Percentiles rank a stretch among this genome's conserved stretches.
These are phyloP conservation scores for Ustanciosporium gigantosporum DNA, from an alignment of 1,284 basidiomycete species.

Conservation along the genomic window DNA sequence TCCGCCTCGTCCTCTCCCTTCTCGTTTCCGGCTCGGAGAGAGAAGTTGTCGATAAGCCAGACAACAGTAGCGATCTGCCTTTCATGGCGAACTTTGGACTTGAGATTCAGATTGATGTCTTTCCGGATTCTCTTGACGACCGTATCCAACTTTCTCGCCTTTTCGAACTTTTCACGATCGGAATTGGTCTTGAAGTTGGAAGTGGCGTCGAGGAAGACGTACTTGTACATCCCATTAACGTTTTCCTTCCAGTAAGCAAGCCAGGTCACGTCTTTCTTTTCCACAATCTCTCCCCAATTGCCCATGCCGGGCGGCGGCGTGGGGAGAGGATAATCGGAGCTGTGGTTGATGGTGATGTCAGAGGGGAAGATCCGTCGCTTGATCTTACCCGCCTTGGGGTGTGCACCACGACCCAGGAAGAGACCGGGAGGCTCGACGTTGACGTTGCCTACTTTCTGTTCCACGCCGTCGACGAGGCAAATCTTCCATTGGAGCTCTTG, in stretches of 20 bases:
- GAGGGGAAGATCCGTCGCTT: constrained; percentile 70
- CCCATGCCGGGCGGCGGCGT: constrained; percentile 52
- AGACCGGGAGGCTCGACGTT: constrained; percentile 95
- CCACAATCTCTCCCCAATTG: constrained; percentile 56
- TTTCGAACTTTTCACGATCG: constrained; percentile 60
- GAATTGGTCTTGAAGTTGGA: constrained; percentile 59
- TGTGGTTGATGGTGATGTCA: constrained; percentile 61
- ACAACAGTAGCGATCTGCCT: constrained; percentile 60
- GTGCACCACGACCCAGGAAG: constrained; percentile 95
- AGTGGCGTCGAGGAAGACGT: constrained; percentile 59
- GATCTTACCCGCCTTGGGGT: constrained; percentile 93
- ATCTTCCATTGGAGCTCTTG: constrained; percentile 82
- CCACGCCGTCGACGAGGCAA: constrained; percentile 88
- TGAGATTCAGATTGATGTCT: constrained; percentile 53
- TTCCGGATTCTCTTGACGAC: constrained; percentile 52
- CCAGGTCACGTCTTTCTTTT: constrained; percentile 59
- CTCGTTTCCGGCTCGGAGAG: constrained; percentile 60
- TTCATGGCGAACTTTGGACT: constrained; percentile 53
- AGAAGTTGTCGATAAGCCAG: constrained; percentile 61
- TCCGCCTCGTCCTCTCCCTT: constrained; percentile 61
- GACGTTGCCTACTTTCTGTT: constrained; percentile 98
- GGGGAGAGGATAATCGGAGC: constrained; percentile 51
- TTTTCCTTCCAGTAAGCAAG: constrained; percentile 60
- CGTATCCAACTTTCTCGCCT: constrained; percentile 56
- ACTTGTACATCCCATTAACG: constrained; percentile 59